Conservation (phyloP, 768 basidiomycete genomes). For the Leccinum subgranulosum region DNA sequence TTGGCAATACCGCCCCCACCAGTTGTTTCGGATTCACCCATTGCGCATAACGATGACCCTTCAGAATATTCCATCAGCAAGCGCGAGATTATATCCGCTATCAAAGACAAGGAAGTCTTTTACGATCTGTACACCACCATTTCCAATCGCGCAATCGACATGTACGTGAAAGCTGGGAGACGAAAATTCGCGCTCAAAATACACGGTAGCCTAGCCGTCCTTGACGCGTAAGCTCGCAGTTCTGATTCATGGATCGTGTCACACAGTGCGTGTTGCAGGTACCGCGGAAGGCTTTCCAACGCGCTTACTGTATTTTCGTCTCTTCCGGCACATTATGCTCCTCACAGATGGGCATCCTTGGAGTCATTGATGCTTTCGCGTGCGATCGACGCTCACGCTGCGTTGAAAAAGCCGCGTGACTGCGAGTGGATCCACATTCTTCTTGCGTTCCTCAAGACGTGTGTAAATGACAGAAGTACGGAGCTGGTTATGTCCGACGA, state of each 20-base stretch:
- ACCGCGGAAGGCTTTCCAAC: slow-evolving; percentile 57
- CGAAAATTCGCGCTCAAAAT: slow-evolving; percentile 83
- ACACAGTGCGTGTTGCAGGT: slow-evolving; percentile 39
- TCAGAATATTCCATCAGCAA: slow-evolving; percentile 47
- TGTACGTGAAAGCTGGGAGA: slow-evolving; percentile 80
- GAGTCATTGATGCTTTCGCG: slow-evolving; percentile 77
- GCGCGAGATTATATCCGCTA: slow-evolving; percentile 54
- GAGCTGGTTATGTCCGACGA: slow-evolving; percentile 54
- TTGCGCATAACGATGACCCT: slow-evolving; percentile 20
- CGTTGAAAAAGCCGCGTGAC: slow-evolving; percentile 57
- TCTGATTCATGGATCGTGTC: neutral
- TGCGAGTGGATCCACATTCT: slow-evolving; percentile 79
- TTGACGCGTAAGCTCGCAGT: slow-evolving; percentile 72
- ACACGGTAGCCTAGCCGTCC: slow-evolving; percentile 81
- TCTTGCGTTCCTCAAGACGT: slow-evolving; percentile 72
- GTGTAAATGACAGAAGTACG: slow-evolving; percentile 50
- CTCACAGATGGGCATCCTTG: slow-evolving; percentile 76
- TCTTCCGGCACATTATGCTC: slow-evolving; percentile 83
- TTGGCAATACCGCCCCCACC: slow-evolving; percentile 34
- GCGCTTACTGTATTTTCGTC: slow-evolving; percentile 74
- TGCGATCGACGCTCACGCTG: slow-evolving; percentile 64
- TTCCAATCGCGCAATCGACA: slow-evolving; percentile 81
- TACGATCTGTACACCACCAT: slow-evolving; percentile 72
- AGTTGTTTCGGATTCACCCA: slow-evolving; percentile 10
- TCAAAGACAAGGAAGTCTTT: slow-evolving; percentile 58